phyloP scores from a whole-genome alignment of 2,329 filamentous ascomycete genomes.

The Xylaria sp. region DNA sequence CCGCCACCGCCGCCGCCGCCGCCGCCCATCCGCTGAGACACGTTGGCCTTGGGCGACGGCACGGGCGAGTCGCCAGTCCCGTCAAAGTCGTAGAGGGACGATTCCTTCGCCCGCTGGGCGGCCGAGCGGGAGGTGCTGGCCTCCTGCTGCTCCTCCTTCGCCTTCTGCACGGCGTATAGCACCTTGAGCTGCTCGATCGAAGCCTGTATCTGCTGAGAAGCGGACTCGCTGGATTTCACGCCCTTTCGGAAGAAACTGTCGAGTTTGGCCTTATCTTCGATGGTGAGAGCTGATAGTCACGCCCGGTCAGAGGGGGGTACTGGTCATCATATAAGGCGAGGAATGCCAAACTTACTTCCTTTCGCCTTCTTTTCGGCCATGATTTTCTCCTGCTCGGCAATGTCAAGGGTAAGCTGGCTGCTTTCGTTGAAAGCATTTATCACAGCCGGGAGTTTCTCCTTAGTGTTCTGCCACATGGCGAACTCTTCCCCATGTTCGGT shows the following conservation, averaged over 20 bases:
- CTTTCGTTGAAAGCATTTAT: slow-evolving; percentile 45
- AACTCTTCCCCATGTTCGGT: slow-evolving; percentile 47
- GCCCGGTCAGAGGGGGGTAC: slow-evolving; percentile 32
- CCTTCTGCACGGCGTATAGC: slow-evolving; percentile 44
- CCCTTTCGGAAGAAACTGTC: slow-evolving; percentile 38
- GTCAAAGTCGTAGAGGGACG: slow-evolving; percentile 48
- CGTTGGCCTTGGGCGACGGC: slow-evolving; percentile 43
- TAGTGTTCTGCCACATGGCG: slow-evolving; percentile 44
- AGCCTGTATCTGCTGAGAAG: slow-evolving; percentile 33
- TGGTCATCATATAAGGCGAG: slow-evolving; percentile 30
- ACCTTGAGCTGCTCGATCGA: slow-evolving; percentile 44
- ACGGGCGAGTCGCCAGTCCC: slow-evolving; percentile 47
- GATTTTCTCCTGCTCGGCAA: slow-evolving; percentile 44
- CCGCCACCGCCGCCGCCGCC: slow-evolving; percentile 37
- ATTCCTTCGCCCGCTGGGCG: slow-evolving; percentile 34
- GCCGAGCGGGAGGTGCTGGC: slow-evolving; percentile 31
- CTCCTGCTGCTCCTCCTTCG: slow-evolving; percentile 44
- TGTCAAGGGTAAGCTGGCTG: slow-evolving; percentile 42
- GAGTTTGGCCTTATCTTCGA: slow-evolving; percentile 40
- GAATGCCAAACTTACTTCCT: slow-evolving; percentile 34
- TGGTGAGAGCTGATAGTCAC: slow-evolving; percentile 32
- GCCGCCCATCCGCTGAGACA: slow-evolving; percentile 41
- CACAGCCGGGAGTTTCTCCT: slow-evolving; percentile 41
- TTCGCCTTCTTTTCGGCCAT: slow-evolving; percentile 42
- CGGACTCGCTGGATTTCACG: slow-evolving; percentile 39